Conservation (phyloP, 2,329 filamentous ascomycete species). For the Colletotrichum aenigma region DNA sequence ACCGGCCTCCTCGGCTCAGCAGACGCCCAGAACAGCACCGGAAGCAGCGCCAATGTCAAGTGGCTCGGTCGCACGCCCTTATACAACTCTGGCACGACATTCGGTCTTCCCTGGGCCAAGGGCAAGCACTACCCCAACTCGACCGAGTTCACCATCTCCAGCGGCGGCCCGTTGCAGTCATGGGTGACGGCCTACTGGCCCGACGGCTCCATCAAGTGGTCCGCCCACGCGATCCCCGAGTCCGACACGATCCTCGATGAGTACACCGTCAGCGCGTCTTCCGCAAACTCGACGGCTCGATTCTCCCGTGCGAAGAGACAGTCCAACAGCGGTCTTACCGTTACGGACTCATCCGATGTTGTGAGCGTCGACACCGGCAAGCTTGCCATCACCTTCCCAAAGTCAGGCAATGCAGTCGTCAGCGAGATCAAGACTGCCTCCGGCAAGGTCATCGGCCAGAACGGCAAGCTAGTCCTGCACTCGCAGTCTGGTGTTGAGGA, state of each 20-base stretch:
- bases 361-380: constrained; percentile 50
- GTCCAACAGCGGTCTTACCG: constrained; percentile 36
- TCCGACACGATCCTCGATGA: constrained; percentile 41
- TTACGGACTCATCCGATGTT: constrained; percentile 21
- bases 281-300: constrained; percentile 25
- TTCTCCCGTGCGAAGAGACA: constrained; percentile 22
- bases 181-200: constrained; percentile 65
- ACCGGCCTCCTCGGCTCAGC: constrained; percentile 16
- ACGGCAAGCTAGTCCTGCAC: constrained; percentile 56
- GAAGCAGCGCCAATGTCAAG: constrained; percentile 26
- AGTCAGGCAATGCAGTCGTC: constrained; percentile 42
- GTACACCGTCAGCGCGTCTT: constrained; percentile 39
- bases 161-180: constrained; percentile 41
- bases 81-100: constrained; percentile 40
- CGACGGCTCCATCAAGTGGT: constrained; percentile 67
- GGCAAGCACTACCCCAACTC: constrained; percentile 39
- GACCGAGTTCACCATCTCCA: constrained; percentile 38
- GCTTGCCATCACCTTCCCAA: constrained; percentile 45
- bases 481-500: constrained; percentile 52
- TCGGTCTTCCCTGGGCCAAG: constrained; percentile 48
- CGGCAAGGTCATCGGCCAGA: constrained; percentile 46
- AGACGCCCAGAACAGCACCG: constrained; percentile 5
- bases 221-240: constrained; percentile 57
- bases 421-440: constrained; percentile 40
- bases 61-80: constrained; percentile 45